Evolutionary conservation across 495 filamentous ascomycete species (phyloP).

Genomic region (Talaromyces borbonicus): DNA sequence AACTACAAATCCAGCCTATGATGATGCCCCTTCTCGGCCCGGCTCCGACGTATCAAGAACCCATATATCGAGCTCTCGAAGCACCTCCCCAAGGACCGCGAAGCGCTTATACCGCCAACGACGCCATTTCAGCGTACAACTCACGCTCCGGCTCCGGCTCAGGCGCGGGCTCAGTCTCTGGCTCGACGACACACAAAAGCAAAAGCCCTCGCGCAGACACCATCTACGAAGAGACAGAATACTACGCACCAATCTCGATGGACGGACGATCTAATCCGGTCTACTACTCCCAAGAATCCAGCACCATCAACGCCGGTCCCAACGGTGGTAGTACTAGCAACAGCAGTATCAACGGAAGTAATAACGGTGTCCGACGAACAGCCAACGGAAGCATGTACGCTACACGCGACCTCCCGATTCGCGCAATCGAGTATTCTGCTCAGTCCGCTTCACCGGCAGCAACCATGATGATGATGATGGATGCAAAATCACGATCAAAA

Average conservation of each 20-base stretch:
- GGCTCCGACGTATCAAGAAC: conserved; percentile 3
- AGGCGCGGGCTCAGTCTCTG: too few relatives aligned
- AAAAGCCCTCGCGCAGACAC: conserved; percentile 35
- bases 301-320: conserved; percentile 10
- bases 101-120: conserved; percentile 26
- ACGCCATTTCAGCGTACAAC: conserved; percentile 21
- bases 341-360: too few relatives aligned
- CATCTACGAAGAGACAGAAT: conserved; percentile 34
- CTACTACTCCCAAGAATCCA: conserved; percentile 19
- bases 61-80: conserved; percentile 30
- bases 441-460: neutral
- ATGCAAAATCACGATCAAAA: conserved; percentile 17
- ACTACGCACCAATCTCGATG: conserved; percentile 13
- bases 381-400: conserved; percentile 30
- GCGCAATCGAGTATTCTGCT: conserved; percentile 34
- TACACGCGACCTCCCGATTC: conserved; percentile 25
- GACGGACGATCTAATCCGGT: too few relatives aligned
- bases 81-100: conserved; percentile 22
- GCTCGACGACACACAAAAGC: conserved; percentile 29
- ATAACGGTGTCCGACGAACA: conserved; percentile 19
- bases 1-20: conserved; percentile 14
- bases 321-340: too few relatives aligned
- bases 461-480: conserved; percentile 8
- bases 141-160: too few relatives aligned
- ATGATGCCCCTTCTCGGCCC: conserved; percentile 9